phyloP scores from a whole-genome alignment of 441 rosid genomes.

The Daphne laureola region DNA sequence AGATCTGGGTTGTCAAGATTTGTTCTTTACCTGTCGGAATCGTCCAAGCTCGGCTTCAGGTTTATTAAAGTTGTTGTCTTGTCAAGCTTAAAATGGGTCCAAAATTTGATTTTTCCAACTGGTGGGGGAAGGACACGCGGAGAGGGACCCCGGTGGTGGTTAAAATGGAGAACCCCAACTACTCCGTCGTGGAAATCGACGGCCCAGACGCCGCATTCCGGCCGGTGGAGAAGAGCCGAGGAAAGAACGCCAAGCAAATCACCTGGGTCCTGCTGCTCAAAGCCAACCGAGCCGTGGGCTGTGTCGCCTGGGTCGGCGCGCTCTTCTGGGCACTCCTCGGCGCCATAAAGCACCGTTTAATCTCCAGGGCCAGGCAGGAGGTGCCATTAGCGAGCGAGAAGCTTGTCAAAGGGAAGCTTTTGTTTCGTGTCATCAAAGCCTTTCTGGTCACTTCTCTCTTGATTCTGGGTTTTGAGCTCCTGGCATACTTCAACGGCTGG shows the following conservation, averaged over 20 bases:
- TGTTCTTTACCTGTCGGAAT: constrained; percentile 12
- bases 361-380: constrained; percentile 51
- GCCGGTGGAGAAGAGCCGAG: constrained; percentile 77
- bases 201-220: constrained; percentile 83
- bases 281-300: constrained; percentile 82
- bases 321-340: constrained; percentile 78
- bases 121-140: constrained; percentile 62
- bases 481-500: constrained; percentile 79
- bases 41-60: constrained; percentile 14
- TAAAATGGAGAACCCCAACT: constrained; percentile 80
- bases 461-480: constrained; percentile 57
- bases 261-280: constrained; percentile 90
- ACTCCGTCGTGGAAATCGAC: constrained; percentile 70
- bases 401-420: constrained; percentile 54
- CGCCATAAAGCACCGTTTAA: constrained; percentile 59
- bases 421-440: constrained; percentile 48
- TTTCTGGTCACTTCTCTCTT: constrained; percentile 42
- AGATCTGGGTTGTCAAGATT: constrained; percentile 39
- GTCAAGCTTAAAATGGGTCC: constrained; percentile 43
- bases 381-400: constrained; percentile 55
- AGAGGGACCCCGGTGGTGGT: constrained; percentile 81
- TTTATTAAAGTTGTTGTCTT: constrained; percentile 9
- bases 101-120: constrained; percentile 53
- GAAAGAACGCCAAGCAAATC: constrained; percentile 81
- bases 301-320: constrained; percentile 68